Percentiles rank a stretch among this genome's conserved stretches.
These are phyloP conservation scores for Vitis amurensis DNA, from an alignment of 164 flowering plant species.

Conservation along the genomic window DNA sequence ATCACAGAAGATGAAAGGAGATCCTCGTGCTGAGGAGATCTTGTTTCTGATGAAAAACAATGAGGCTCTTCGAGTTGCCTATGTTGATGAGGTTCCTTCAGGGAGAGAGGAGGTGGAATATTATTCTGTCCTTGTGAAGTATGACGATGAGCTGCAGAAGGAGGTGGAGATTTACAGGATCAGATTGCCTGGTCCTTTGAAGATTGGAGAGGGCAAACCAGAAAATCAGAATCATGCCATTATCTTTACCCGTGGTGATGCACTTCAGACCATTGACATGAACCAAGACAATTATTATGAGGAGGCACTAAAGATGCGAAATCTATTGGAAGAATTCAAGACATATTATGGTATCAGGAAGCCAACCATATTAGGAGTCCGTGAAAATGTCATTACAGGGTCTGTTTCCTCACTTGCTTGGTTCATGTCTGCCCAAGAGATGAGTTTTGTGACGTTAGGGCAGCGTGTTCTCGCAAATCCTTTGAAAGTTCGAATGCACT, in stretches of 20 bases:
- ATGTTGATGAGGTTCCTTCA: conserved; percentile 72
- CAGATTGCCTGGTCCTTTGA: conserved; percentile 83
- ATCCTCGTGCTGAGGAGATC: conserved; percentile 78
- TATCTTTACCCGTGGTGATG: conserved; percentile 95
- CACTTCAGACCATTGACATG: conserved; percentile 96
- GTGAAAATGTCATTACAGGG: conserved; percentile 89
- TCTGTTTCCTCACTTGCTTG: conserved; percentile 95
- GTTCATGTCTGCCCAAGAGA: conserved; percentile 99
- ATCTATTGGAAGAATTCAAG: conserved; percentile 79
- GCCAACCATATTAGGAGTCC: conserved; percentile 93
- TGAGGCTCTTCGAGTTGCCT: conserved; percentile 94
- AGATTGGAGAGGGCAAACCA: conserved; percentile 95
- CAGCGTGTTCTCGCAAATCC: conserved; percentile 97
- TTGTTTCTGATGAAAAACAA: conserved; percentile 71
- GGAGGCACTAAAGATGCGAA: conserved; percentile 95
- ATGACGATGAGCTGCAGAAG: conserved; percentile 60
- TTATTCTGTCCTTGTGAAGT: conserved; percentile 90
- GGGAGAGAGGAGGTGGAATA: conserved; percentile 70
- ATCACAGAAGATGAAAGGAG: conserved; percentile 63
- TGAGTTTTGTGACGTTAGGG: conserved; percentile 87
- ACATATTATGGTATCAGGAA: conserved; percentile 64
- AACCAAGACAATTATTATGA: conserved; percentile 94
- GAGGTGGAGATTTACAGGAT: conserved; percentile 91
- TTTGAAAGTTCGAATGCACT: conserved; percentile 89
- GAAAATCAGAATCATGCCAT: conserved; percentile 97